Base-by-base conservation (phyloP, 768 basidiomycete species). In the Clitopilus passeckerianus region DNA sequence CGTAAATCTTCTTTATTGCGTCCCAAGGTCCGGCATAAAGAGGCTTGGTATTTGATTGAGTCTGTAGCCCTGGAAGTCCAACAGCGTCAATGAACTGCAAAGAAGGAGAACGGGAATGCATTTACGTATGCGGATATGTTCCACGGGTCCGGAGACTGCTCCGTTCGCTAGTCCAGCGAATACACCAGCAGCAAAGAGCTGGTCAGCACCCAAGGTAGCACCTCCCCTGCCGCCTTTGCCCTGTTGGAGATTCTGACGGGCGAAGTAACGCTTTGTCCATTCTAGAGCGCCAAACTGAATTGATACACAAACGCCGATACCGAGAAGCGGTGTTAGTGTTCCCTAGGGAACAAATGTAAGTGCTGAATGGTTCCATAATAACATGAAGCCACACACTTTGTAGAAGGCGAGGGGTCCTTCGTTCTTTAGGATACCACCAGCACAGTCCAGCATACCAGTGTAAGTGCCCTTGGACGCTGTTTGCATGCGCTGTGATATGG, bases 111-210 rank as follows among this genome's bases (percentile, higher is more conserved):
- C 16, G 10, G n/a, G 53, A 18, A 14, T 30, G 77, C 27, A 30
- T 90, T 70, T 64, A 93, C 93, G 87, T 64, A 98, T 98, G 76
- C 95, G 91, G 70, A 98, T 95, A 69, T 98, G 95, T 72, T 98
- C 95, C 16, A 98, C 95, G 6, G 95, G 96, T 0, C 95, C 94
- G 0, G 95, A 95, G 35, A 97, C 94, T 60, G 96, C 79, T 27
- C 93, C 89, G 68, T 98, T 98, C 9, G 92, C 87, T 24, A 97
- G 72, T 24, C 96, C 96, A 22, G 95, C 96, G 35, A 86, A 75
- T 4, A 93, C 85, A 63, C 96, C 96, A 16, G 93, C 81, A 1
- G 77, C 66, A 63, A 91, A 82, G 12, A 96, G 77, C 71, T 98
- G 94, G 15, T 71, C 70, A 24, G 76, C 75, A 41, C 76, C 78